Base-by-base conservation (phyloP, 2,329 filamentous ascomycete species). In the Daldinia sp. region DNA sequence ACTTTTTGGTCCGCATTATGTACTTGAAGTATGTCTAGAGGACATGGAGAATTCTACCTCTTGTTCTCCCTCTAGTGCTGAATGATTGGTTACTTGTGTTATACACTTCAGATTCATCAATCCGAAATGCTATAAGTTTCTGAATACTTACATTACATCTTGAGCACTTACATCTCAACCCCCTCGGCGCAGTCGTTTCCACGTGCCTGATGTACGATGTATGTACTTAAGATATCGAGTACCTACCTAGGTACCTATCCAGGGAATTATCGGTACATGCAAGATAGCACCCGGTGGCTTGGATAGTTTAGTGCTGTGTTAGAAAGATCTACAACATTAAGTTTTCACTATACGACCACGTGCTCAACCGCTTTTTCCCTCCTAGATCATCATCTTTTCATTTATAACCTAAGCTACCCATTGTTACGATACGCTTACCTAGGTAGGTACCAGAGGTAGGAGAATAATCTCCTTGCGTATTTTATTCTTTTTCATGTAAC, bases 331-430 rank as follows among this genome's bases (percentile, higher is more conserved):
- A 23, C 41, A 30, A 29, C 32, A 51, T 25, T 41, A 41, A 17
- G 10, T 50, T 48, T 55, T 59, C 29, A 27, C 32, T 27, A 51
- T 27, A 13, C n/a, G 30, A 34, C 41, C 62, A 64, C 58, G 62
- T 64, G 62, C 13, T 23, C 19, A 15, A 49, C 50, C 58, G 34
- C 30, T n/a, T 49, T 64, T 61, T 57, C n/a, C n/a, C n/a, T n/a
- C n/a, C 13, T 15, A 35, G 32, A 49, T 53, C 39, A 6, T 19
- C 11, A 27, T 35, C 29, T 34, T 27, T 6, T 30, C 19, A 48
- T 21, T 48, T 2, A 13, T n/a, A 21, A n/a, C 10, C 39, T 2
- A 45, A 45, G 9, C 21, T 15, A 7, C 27, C 15, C 11, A n/a
- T 27, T 45, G 39, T 25, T 27, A 7, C 39, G 19, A 29, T 30